Evolutionary conservation across 148 eudicot species (phyloP).

Genomic region (Camellia sinensis): DNA sequence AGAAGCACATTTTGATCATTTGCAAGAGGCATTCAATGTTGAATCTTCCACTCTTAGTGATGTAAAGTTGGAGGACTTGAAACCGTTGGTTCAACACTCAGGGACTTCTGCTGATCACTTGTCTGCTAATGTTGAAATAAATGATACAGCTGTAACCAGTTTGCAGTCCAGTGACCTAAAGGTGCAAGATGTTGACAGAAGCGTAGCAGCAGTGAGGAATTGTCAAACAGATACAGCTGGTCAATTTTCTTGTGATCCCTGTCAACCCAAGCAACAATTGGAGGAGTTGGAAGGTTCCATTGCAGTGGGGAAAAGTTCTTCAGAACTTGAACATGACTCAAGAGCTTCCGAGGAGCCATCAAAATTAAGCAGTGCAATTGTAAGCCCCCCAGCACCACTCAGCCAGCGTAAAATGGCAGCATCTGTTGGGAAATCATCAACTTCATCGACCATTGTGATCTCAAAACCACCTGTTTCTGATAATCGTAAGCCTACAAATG

Average conservation of each 20-base stretch:
- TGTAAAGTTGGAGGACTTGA: conserved; percentile 33
- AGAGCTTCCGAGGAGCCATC: conserved; percentile 37
- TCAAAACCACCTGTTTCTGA: conserved; percentile 50
- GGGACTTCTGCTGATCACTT: conserved; percentile 27
- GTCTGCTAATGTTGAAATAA: conserved; percentile 29
- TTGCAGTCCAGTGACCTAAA: conserved; percentile 35
- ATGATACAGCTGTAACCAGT: conserved; percentile 21
- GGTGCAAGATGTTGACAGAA: conserved; percentile 34
- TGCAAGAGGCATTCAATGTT: conserved; percentile 21
- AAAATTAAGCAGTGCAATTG: conserved; percentile 30
- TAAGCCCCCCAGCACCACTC: conserved; percentile 31
- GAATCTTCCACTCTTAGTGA: conserved; percentile 31
- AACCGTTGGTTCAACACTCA: conserved; percentile 21
- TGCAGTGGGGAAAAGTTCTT: conserved; percentile 24
- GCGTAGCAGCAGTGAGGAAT: conserved; percentile 23
- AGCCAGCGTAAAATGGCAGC: conserved; percentile 42
- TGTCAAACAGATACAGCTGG: conserved; percentile 30
- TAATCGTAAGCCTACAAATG: conserved; percentile 32
- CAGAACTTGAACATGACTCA: conserved; percentile 36
- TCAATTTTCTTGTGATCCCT: conserved; percentile 21
- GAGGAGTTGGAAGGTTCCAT: conserved; percentile 34
- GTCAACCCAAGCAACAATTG: conserved; percentile 25
- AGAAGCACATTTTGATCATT: conserved; percentile 29
- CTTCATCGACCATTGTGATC: conserved; percentile 30
- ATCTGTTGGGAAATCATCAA: conserved; percentile 26